These are phyloP conservation scores for Penicillium sp. DNA, from an alignment of 2,329 filamentous ascomycete species.

Conservation along the genomic window DNA sequence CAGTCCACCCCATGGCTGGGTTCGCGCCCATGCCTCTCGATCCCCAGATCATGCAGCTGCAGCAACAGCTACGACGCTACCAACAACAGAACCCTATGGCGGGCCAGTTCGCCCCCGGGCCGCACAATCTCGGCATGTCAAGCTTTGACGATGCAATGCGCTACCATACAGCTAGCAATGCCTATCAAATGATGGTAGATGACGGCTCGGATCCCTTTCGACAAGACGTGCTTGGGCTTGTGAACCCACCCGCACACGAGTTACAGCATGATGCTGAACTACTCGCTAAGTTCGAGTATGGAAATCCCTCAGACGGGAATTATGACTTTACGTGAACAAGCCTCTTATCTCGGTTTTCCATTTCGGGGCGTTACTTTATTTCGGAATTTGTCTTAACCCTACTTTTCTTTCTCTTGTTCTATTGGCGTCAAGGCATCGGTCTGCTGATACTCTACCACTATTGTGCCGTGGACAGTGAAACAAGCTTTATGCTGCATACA, in stretches of 20 bases:
- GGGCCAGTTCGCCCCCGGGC: conserved; percentile 32
- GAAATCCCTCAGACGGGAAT: conserved; percentile 36
- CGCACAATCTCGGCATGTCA: conserved; percentile 30
- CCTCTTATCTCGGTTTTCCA: conserved; percentile 8
- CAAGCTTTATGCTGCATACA: not conserved
- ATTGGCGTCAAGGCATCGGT: conserved; percentile 2
- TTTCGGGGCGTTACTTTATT: conserved; percentile 1
- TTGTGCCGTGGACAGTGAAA: not conserved
- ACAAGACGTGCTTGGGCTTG: conserved; percentile 38
- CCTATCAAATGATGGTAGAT: conserved; percentile 44
- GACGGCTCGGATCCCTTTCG: conserved; percentile 38
- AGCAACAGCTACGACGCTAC: conserved; percentile 42
- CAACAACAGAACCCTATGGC: conserved; percentile 37
- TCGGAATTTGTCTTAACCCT: conserved; percentile 4
- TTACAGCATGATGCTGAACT: conserved; percentile 41
- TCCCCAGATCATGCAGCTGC: conserved; percentile 58
- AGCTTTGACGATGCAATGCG: conserved; percentile 40
- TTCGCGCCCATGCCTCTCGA: conserved; percentile 57
- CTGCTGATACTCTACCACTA: conserved; percentile 2
- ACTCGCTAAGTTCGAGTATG: conserved; percentile 39
- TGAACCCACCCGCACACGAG: conserved; percentile 38
- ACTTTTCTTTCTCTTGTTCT: conserved; percentile 1
- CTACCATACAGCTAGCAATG: conserved; percentile 34
- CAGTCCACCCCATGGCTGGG: conserved; percentile 38
- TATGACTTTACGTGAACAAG: conserved; percentile 31